phyloP scores from a whole-genome alignment of 2,329 filamentous ascomycete genomes.

The Penicillium hesseltinei region DNA sequence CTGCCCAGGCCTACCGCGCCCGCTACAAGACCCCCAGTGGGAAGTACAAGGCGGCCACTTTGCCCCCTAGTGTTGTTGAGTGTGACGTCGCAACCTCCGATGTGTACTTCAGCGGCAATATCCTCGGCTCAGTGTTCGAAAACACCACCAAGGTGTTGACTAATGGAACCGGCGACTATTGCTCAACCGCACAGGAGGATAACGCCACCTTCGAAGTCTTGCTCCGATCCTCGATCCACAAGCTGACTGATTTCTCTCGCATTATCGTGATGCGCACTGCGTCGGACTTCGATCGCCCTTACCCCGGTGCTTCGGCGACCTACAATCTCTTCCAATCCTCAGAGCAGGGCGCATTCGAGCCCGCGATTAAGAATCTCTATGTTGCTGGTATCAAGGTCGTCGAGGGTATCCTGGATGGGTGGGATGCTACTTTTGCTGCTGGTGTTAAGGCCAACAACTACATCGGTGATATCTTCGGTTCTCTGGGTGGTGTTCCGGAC shows the following conservation, averaged over 20 bases:
- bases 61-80: constrained; percentile 56
- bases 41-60: constrained; percentile 44
- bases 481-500: constrained; percentile 63
- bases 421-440: constrained; percentile 57
- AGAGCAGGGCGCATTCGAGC: constrained; percentile 62
- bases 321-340: constrained; percentile 58
- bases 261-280: constrained; percentile 68
- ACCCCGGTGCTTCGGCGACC: constrained; percentile 54
- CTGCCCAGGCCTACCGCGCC: constrained; percentile 54
- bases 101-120: constrained; percentile 65
- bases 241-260: constrained; percentile 63
- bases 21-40: constrained; percentile 45
- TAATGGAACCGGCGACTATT: constrained; percentile 66
- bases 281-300: constrained; percentile 70
- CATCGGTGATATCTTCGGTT: constrained; percentile 69
- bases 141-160: constrained; percentile 64
- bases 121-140: constrained; percentile 63
- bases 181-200: constrained; percentile 71
- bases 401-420: constrained; percentile 60
- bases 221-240: constrained; percentile 56
- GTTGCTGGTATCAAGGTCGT: constrained; percentile 64
- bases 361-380: constrained; percentile 66
- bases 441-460: constrained; percentile 64
- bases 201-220: constrained; percentile 67
- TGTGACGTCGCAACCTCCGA: constrained; percentile 70